A percentile compares a stretch with the other conserved stretches of the same genome.
Evolutionary conservation across 108 stramenopile genomes (phyloP).

Genomic region (Nitzschia sp.): DNA sequence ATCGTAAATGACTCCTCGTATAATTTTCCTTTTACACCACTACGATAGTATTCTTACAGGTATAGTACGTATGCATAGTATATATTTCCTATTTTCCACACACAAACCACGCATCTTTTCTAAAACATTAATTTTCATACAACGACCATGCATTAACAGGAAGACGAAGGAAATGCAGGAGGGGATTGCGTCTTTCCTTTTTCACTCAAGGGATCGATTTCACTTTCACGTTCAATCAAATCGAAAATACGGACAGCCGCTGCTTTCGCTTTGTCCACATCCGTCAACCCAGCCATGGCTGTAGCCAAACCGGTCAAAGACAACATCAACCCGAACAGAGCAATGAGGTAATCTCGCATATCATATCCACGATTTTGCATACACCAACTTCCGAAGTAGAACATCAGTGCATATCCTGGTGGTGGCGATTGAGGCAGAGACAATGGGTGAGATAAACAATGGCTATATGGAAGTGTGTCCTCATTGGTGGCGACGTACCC

Average conservation of each 20-base stretch:
- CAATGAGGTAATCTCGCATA: constrained; percentile 58
- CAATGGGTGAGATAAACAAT: constrained; percentile 21
- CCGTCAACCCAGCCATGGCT: constrained; percentile 49
- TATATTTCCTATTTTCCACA: background rate
- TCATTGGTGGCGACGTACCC: constrained; percentile 9
- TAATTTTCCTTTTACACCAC: too few species aligned
- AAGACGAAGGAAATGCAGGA: too few species aligned
- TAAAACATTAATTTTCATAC: too few species aligned
- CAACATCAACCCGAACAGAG: constrained; percentile 67
- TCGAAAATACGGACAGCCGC: constrained; percentile 59
- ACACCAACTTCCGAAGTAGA: constrained; percentile 68
- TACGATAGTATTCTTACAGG: too few species aligned
- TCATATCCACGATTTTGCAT: constrained; percentile 39
- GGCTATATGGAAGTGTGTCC: too few species aligned
- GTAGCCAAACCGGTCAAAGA: constrained; percentile 58
- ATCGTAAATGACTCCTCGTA: too few species aligned
- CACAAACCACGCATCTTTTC: too few species aligned
- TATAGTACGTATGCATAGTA: too few species aligned
- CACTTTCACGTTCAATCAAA: constrained; percentile 47
- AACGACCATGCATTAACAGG: too few species aligned
- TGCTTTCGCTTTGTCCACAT: constrained; percentile 50
- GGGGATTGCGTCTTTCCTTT: constrained; percentile 45
- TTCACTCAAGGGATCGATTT: constrained; percentile 55
- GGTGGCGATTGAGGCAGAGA: constrained; percentile 33
- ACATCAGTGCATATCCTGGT: constrained; percentile 47